Evolutionary conservation across 306 rosid species (phyloP).

Genomic region (Cucurbita pepo): DNA sequence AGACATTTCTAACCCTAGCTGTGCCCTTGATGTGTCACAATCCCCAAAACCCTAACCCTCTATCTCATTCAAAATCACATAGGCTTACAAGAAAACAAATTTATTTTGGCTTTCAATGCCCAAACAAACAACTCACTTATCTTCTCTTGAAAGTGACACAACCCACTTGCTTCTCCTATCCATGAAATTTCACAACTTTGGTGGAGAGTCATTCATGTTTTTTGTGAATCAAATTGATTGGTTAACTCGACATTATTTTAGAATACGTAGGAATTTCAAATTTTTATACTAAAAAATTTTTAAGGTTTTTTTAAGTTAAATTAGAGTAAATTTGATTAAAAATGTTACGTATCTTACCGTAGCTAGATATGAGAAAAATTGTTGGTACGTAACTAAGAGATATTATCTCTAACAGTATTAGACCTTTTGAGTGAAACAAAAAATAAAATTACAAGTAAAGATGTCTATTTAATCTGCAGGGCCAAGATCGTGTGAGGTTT

Average conservation of each 20-base stretch:
- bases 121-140: conserved; percentile 31
- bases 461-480: too few relatives aligned
- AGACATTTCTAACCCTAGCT: conserved; percentile 9
- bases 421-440: too few relatives aligned
- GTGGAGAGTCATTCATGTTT: too few relatives aligned
- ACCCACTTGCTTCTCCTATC: not conserved
- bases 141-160: not conserved
- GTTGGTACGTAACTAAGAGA: too few relatives aligned
- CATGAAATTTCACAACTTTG: not conserved
- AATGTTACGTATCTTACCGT: too few relatives aligned
- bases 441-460: too few relatives aligned
- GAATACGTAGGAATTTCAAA: not conserved
- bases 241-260: not conserved
- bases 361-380: too few relatives aligned
- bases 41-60: not conserved
- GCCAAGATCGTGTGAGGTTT: too few relatives aligned
- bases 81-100: too few relatives aligned
- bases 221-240: not conserved
- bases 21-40: conserved; percentile 7
- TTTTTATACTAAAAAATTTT: too few relatives aligned
- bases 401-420: too few relatives aligned
- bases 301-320: not conserved
- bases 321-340: not conserved
- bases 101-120: not conserved
- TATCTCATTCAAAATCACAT: not conserved